Percentiles rank a stretch among this genome's conserved stretches.
phyloP scores from a whole-genome alignment of 345 rosid species.

The Aquilaria sinensis region DNA sequence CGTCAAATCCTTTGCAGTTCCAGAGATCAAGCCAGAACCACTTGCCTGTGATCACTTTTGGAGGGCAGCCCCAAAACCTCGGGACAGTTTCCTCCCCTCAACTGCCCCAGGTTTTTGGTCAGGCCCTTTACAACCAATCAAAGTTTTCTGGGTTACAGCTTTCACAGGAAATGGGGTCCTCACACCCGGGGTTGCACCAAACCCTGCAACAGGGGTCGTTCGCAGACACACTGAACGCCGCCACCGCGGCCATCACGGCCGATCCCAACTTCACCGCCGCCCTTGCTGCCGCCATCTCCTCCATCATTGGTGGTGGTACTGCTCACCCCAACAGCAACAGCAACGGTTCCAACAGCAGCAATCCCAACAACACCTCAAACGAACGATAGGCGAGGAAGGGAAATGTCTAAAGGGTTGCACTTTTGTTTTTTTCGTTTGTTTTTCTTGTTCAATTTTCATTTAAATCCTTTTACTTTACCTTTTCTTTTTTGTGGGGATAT shows the following conservation, averaged over 20 bases:
- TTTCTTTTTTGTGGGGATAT: too few relatives aligned
- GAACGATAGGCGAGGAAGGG: background rate
- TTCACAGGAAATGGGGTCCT: conserved; percentile 6
- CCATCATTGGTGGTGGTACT: conserved; percentile 27
- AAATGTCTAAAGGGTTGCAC: too few relatives aligned
- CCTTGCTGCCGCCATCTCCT: conserved; percentile 42
- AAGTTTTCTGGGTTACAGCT: conserved; percentile 24
- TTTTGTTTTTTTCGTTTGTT: too few relatives aligned
- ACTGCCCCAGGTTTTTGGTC: conserved; percentile 5
- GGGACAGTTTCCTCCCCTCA: background rate
- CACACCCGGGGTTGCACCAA: background rate
- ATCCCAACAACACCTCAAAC: conserved; percentile 5
- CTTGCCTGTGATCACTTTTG: background rate
- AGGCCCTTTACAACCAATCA: conserved; percentile 17
- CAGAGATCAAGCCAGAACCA: conserved; percentile 5
- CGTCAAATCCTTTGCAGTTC: background rate
- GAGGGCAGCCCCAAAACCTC: conserved; percentile 4
- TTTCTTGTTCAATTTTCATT: too few relatives aligned
- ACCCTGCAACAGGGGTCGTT: background rate
- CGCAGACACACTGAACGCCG: conserved; percentile 20
- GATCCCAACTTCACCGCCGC: conserved; percentile 56
- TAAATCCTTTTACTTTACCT: too few relatives aligned
- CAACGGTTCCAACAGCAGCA: background rate
- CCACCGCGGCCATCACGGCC: conserved; percentile 42
- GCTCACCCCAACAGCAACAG: conserved; percentile 4